A percentile compares a stretch with the other conserved stretches of the same genome.
Conservation (phyloP, 1,284 basidiomycete genomes). For the Calocybe gambosa region DNA sequence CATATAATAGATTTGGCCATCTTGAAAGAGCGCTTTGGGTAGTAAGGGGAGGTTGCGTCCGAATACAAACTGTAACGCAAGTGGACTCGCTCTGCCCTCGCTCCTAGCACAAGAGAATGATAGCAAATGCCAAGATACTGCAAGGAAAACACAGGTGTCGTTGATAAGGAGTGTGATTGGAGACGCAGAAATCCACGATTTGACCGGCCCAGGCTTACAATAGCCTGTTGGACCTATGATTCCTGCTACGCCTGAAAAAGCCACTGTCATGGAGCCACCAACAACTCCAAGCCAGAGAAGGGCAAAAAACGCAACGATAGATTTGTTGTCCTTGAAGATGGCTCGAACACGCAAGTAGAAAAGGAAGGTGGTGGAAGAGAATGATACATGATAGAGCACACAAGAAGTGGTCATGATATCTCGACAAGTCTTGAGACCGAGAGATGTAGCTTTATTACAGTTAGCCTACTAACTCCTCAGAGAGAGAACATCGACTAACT, state of each 20-base stretch:
- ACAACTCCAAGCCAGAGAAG: slow-evolving; percentile 25
- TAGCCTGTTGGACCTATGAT: slow-evolving; percentile 9
- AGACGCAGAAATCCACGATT: slow-evolving; percentile 3
- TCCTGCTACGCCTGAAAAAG: neutral
- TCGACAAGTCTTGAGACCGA: neutral
- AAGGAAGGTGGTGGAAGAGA: slow-evolving; percentile 5
- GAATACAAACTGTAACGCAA: neutral
- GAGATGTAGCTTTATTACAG: neutral
- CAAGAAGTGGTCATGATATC: slow-evolving; percentile 35
- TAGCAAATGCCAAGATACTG: slow-evolving; percentile 10
- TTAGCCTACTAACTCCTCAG: neutral
- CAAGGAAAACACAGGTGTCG: slow-evolving; percentile 10
- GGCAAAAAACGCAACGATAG: neutral
- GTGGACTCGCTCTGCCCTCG: neutral
- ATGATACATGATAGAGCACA: slow-evolving; percentile 1
- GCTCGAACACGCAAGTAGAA: slow-evolving; percentile 9
- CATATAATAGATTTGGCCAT: neutral
- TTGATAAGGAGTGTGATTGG: slow-evolving; percentile 4
- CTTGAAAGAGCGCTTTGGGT: slow-evolving; percentile 2
- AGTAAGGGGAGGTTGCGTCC: slow-evolving; percentile 1
- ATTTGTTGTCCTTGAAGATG: slow-evolving; percentile 2
- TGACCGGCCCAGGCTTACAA: slow-evolving; percentile 2
- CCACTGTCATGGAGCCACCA: slow-evolving; percentile 14
- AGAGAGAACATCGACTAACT: neutral
- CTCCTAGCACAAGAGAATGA: neutral